phyloP scores from a whole-genome alignment of 495 filamentous ascomycete species.

The Podospora pseudoanserina region DNA sequence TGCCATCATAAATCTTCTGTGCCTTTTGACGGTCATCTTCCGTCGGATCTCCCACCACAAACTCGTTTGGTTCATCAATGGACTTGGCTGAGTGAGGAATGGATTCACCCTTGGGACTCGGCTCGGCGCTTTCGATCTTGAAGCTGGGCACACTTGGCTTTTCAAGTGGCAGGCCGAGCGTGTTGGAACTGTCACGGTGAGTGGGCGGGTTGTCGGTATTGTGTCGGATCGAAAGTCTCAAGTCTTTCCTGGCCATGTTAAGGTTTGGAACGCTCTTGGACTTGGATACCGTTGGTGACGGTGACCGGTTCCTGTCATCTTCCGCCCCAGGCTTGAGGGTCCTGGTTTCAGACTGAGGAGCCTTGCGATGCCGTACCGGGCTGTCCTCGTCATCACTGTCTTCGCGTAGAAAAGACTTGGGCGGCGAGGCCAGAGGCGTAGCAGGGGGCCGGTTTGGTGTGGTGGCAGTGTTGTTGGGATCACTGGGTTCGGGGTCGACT shows the following conservation, averaged over 20 bases:
- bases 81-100: constrained; percentile 34
- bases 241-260: constrained; percentile 19
- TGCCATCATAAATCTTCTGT: constrained; percentile 77
- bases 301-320: constrained; percentile 24
- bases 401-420: constrained; percentile 37
- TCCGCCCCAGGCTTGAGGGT: constrained; percentile 23
- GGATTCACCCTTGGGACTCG: constrained; percentile 24
- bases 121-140: constrained; percentile 32
- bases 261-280: constrained; percentile 35
- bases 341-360: constrained; percentile 14
- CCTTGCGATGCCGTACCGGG: constrained; percentile 25
- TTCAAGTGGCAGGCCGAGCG: constrained; percentile 43
- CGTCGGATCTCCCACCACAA: constrained; percentile 48
- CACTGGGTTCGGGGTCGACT: constrained; percentile 38
- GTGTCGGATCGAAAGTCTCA: constrained; percentile 15
- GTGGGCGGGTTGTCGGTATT: constrained; percentile 20
- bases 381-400: constrained; percentile 39
- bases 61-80: constrained; percentile 46
- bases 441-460: constrained; percentile 23
- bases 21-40: constrained; percentile 71
- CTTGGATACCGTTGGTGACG: constrained; percentile 34
- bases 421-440: constrained; percentile 21
- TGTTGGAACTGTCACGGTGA: constrained; percentile 26
- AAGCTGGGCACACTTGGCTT: constrained; percentile 45
- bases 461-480: constrained; percentile 4